These are phyloP conservation scores for Mimosa bimucronata DNA, from an alignment of 306 rosid genomes.

Conservation along the genomic window DNA sequence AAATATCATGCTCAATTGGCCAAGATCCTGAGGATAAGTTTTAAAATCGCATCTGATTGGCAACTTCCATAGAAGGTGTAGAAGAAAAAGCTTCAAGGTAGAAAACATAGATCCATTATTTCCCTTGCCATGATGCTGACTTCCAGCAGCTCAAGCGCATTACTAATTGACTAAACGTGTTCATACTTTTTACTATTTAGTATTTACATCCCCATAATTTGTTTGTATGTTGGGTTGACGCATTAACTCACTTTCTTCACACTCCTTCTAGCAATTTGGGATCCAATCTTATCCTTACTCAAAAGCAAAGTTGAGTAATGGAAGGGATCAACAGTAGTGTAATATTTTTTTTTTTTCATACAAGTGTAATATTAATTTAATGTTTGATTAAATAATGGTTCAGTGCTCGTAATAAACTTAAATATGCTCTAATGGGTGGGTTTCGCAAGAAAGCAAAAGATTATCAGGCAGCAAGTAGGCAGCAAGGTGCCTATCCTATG, in stretches of 20 bases:
- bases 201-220: background rate
- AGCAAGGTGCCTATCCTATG: conserved; percentile 19
- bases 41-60: background rate
- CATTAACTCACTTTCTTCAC: background rate
- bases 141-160: conserved; percentile 26
- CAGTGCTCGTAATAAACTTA: background rate
- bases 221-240: background rate
- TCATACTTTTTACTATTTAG: background rate
- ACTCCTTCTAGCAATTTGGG: background rate
- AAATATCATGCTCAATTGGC: conserved; percentile 7
- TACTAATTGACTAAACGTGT: conserved; percentile 15
- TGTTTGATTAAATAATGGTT: background rate
- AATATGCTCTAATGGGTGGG: background rate
- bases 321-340: background rate
- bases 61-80: conserved; percentile 10
- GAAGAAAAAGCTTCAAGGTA: background rate
- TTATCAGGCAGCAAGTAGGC: background rate
- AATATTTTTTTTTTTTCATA: too few species aligned
- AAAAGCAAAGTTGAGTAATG: background rate
- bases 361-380: background rate
- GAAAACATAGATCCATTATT: conserved; percentile 23
- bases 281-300: background rate
- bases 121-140: conserved; percentile 25
- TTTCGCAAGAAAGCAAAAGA: conserved; percentile 21
- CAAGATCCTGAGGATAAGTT: background rate